Evolutionary conservation across 2,329 filamentous ascomycete species (phyloP), one percentile per base, ranked within the genome.

Genomic region (Akanthomyces uredinophilus): DNA sequence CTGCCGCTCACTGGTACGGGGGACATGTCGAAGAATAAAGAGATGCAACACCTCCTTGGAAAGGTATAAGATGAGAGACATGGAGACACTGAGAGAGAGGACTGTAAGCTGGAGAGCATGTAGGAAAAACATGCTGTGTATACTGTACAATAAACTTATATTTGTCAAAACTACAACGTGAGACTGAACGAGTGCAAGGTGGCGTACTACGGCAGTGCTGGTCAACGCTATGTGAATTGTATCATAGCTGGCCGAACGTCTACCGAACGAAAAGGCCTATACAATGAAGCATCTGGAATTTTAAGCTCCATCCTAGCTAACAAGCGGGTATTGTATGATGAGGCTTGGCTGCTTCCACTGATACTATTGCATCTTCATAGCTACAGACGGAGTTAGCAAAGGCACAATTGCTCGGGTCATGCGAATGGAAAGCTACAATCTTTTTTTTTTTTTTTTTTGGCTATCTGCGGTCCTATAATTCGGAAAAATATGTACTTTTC

Each of bases 1-100:
- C 72, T 93, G 66, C 85, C 87, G 8, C 75, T 85, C 18, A 78
- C 77, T 4, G 84, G 84, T 3, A 76, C 77, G 53, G 73, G 71
- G 10, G 72, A 73, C 8, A 66, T 74, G 53, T 66, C 70, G 16
- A 76, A 74, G 70, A 76, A 76, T 65, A 77, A 71, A 20, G 44
- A 55, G 44, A 32, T 18, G 16, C 22, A 61, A 6, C 47, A 18
- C 27, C 49, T 61, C 13, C 29, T 55, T 8, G 51, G 59, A 5
- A 39, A 14, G 13, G 24, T 43, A 44, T 60, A 60, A 50, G 37
- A n/a, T 16, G n/a, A 37, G n/a, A 16, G 35, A 20, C 5, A n/a
- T 18, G 24, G 29, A 44, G 37, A 20, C 35, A 20, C 22, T 4
- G 39, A 10, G 29, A 14, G 10, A 29, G 41, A 37, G 8, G 41